These are phyloP conservation scores for Stentor roeselii DNA, from an alignment of 73 alveolate species.

Conservation along the genomic window DNA sequence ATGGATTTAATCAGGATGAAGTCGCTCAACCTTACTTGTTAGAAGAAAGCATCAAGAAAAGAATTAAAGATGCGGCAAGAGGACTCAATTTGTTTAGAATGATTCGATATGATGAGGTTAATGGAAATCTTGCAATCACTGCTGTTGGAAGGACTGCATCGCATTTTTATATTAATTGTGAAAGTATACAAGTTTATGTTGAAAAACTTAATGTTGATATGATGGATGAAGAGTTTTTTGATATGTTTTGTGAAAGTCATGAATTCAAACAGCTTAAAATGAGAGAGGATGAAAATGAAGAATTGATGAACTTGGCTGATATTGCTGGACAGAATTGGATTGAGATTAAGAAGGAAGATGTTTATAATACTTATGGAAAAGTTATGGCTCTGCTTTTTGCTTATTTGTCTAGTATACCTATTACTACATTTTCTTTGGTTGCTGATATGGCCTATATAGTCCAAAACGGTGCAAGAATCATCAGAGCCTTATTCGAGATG, in stretches of 20 bases:
- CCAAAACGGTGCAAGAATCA: constrained; percentile 92
- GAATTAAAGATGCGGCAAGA: constrained; percentile 38
- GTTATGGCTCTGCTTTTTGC: constrained; percentile 80
- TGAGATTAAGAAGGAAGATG: constrained; percentile 47
- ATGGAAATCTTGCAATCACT: constrained; percentile 83
- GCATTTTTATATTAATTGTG: constrained; percentile 93
- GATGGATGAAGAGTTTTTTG: constrained; percentile 67
- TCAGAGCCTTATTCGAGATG: constrained; percentile 96
- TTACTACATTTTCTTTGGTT: constrained; percentile 77
- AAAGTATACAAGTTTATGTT: constrained; percentile 85
- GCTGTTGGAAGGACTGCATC: constrained; percentile 99
- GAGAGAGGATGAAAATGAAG: constrained; percentile 92
- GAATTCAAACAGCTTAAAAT: constrained; percentile 90
- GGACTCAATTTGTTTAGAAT: constrained; percentile 40
- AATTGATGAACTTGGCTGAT: constrained; percentile 58
- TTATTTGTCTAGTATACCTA: constrained; percentile 65
- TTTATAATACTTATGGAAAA: constrained; percentile 83
- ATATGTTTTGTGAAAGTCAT: constrained; percentile 73
- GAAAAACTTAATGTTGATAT: constrained; percentile 69
- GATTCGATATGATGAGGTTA: constrained; percentile 38
- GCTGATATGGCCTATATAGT: constrained; percentile 92
- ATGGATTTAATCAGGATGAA: constrained; percentile 54
- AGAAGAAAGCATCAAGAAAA: constrained; percentile 34
- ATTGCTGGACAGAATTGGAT: constrained; percentile 39
- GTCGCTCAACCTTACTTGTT: constrained; percentile 43